Evolutionary conservation across 2,329 filamentous ascomycete genomes (phyloP).

Genomic region (Chaetomiaceae sp.): DNA sequence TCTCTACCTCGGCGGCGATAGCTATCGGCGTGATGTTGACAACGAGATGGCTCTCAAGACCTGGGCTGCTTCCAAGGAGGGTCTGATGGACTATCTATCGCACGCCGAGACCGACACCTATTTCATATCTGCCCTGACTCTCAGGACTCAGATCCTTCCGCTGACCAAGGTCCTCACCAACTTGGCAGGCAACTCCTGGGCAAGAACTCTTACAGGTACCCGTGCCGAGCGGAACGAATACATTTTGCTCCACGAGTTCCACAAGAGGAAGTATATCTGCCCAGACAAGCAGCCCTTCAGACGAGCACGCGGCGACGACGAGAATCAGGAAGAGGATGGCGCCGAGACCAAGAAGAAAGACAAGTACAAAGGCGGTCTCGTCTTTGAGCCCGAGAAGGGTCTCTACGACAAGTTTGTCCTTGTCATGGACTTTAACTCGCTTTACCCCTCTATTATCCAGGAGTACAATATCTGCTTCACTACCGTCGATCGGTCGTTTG

Average conservation of each 20-base stretch:
- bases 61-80: slow-evolving; percentile 78
- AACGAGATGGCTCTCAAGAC: slow-evolving; percentile 81
- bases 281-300: slow-evolving; percentile 88
- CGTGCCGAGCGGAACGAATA: slow-evolving; percentile 98
- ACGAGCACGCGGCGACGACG: slow-evolving; percentile 68
- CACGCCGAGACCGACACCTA: slow-evolving; percentile 96
- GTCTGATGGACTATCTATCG: slow-evolving; percentile 86
- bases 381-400: slow-evolving; percentile 96
- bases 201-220: slow-evolving; percentile 89
- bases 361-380: slow-evolving; percentile 97
- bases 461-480: slow-evolving; percentile 99
- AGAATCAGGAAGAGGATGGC: slow-evolving; percentile 62
- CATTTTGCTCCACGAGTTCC: slow-evolving; percentile 95
- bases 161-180: slow-evolving; percentile 95
- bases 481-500: slow-evolving; percentile 74
- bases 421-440: slow-evolving; percentile 99
- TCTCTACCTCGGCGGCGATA: slow-evolving; percentile 72
- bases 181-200: slow-evolving; percentile 96
- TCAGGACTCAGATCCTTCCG: slow-evolving; percentile 87
- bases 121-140: slow-evolving; percentile 84
- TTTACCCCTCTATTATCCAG: slow-evolving; percentile 98
- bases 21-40: slow-evolving; percentile 76
- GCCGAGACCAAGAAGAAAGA: slow-evolving; percentile 92
- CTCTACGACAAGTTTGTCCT: slow-evolving; percentile 97
- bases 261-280: slow-evolving; percentile 95